These are phyloP conservation scores for Camillea tinctor DNA, from an alignment of 2,329 filamentous ascomycete species.

Conservation along the genomic window DNA sequence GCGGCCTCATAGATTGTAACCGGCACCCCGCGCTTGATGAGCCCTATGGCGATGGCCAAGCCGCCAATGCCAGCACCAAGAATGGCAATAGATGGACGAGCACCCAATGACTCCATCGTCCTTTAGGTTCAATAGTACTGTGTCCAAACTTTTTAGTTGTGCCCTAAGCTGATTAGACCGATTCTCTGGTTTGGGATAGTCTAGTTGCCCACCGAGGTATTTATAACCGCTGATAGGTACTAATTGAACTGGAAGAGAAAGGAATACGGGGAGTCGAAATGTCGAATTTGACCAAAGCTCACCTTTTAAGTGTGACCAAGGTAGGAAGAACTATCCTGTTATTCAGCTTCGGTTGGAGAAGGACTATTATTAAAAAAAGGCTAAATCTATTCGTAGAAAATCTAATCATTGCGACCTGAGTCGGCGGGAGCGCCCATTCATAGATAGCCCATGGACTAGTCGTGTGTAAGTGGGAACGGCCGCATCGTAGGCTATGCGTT, in stretches of 20 bases:
- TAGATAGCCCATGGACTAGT: background rate
- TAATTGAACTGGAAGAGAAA: background rate
- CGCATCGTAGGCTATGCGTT: background rate
- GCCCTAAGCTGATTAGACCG: background rate
- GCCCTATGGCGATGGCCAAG: constrained; percentile 30
- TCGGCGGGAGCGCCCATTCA: background rate
- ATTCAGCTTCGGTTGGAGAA: background rate
- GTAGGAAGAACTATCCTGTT: background rate
- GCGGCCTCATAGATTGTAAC: constrained; percentile 30
- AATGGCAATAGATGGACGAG: constrained; percentile 23
- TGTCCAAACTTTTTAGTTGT: background rate
- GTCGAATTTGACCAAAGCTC: background rate
- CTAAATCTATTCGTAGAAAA: background rate
- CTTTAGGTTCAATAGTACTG: background rate
- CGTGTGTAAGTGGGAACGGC: background rate
- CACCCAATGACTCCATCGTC: constrained; percentile 1
- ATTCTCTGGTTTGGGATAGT: background rate
- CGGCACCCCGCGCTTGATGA: constrained; percentile 26
- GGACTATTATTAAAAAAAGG: background rate
- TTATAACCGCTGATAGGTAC: background rate
- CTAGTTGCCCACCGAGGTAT: background rate
- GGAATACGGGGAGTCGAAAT: background rate
- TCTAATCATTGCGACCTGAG: background rate
- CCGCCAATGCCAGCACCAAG: constrained; percentile 32
- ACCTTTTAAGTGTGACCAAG: background rate